These are phyloP conservation scores for Rosa multiflora DNA, from an alignment of 306 rosid genomes.

Conservation along the genomic window DNA sequence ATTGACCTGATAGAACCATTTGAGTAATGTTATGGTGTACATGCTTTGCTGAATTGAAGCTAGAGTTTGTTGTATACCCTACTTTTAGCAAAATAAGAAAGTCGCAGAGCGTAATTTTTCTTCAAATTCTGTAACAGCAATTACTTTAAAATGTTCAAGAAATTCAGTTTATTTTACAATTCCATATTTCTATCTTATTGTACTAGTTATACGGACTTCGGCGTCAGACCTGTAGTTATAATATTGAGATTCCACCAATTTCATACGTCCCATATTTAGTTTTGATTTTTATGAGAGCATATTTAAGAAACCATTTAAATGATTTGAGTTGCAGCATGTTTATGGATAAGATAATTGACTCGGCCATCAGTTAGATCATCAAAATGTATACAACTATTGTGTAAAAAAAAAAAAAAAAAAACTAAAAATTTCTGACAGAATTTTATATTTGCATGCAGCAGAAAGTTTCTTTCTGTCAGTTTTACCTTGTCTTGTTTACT, in stretches of 20 bases:
- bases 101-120: not conserved
- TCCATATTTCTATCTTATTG: not conserved
- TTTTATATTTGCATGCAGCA: not conserved
- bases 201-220: not conserved
- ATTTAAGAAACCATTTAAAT: not conserved
- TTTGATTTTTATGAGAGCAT: not conserved
- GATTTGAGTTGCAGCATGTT: too few relatives aligned
- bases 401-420: not conserved
- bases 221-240: too few relatives aligned
- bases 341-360: too few relatives aligned
- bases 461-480: slow-evolving; percentile 1
- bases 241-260: not conserved
- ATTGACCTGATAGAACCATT: not conserved
- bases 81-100: too few relatives aligned
- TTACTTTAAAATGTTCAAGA: not conserved
- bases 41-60: not conserved
- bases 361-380: not conserved
- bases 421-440: not conserved
- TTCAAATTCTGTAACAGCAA: not conserved
- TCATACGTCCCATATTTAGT: not conserved
- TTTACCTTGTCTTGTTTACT: not conserved
- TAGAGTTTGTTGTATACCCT: too few relatives aligned
- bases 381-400: not conserved
- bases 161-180: too few relatives aligned
- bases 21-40: not conserved